Conservation (phyloP, 805 yeast species). For the Wickerhamiella spandovensis region DNA sequence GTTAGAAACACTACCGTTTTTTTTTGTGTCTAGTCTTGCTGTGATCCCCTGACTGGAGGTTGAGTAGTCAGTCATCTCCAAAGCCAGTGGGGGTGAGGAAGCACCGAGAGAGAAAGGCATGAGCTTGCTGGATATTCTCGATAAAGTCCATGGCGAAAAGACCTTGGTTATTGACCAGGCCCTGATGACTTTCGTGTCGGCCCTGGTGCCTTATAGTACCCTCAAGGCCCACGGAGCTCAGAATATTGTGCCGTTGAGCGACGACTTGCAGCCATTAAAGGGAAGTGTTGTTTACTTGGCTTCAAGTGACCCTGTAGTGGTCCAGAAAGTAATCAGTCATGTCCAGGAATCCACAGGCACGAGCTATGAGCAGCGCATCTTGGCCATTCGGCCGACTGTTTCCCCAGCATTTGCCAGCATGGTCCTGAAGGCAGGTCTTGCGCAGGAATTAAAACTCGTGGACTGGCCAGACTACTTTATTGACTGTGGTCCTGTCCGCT, state of each 20-base stretch:
- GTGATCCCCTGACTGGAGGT: too few relatives aligned
- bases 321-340: slow-evolving; percentile 1
- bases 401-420: slow-evolving; percentile 19
- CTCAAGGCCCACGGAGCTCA: slow-evolving; percentile 40
- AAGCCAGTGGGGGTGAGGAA: too few relatives aligned
- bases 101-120: too few relatives aligned
- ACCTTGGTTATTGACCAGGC: slow-evolving; percentile 32
- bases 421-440: slow-evolving; percentile 26
- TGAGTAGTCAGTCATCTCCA: too few relatives aligned
- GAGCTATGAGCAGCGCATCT: neutral
- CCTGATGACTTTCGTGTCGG: slow-evolving; percentile 38
- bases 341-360: neutral
- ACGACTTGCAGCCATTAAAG: slow-evolving; percentile 7
- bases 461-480: slow-evolving; percentile 34
- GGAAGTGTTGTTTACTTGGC: slow-evolving; percentile 19
- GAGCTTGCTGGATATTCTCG: slow-evolving; percentile 16
- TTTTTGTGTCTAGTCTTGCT: too few relatives aligned
- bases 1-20: neutral
- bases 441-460: slow-evolving; percentile 29
- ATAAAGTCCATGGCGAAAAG: slow-evolving; percentile 13
- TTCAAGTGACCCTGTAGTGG: slow-evolving; percentile 13
- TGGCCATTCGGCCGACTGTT: slow-evolving; percentile 19
- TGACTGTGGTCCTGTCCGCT: slow-evolving; percentile 6
- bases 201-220: slow-evolving; percentile 40
- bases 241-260: slow-evolving; percentile 34